These are phyloP conservation scores for Brassica cretica DNA, from an alignment of 345 rosid genomes.

Conservation along the genomic window DNA sequence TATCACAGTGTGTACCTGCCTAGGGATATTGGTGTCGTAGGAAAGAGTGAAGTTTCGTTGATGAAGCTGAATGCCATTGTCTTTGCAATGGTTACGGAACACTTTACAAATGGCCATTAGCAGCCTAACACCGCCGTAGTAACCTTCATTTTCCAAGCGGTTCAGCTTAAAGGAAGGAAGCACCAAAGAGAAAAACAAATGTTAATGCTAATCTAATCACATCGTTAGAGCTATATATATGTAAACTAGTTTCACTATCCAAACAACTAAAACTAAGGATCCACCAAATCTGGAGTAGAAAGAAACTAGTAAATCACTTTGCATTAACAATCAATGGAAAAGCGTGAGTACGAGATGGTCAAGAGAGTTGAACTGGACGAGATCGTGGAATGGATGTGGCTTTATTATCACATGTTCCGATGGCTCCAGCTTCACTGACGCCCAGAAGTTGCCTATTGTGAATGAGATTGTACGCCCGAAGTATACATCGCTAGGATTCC, in stretches of 20 bases:
- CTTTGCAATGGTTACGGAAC: conserved; percentile 57
- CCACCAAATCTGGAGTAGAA: not conserved
- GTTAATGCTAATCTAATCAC: not conserved
- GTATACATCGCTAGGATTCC: conserved; percentile 83
- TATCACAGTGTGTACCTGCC: conserved; percentile 59
- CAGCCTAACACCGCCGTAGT: conserved; percentile 89
- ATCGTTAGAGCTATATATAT: not conserved
- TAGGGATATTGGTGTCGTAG: conserved; percentile 91
- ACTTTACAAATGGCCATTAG: conserved; percentile 87
- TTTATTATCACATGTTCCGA: conserved; percentile 63
- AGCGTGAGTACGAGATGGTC: conserved; percentile 54
- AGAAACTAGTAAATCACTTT: too few relatives aligned
- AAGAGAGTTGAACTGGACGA: conserved; percentile 65
- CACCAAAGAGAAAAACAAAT: not conserved
- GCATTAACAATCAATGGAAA: too few relatives aligned
- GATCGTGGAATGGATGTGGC: conserved; percentile 82
- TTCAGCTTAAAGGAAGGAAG: conserved; percentile 42
- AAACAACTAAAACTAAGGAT: not conserved
- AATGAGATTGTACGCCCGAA: conserved; percentile 68
- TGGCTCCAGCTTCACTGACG: conserved; percentile 63
- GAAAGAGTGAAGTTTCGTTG: conserved; percentile 61
- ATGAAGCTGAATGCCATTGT: conserved; percentile 56
- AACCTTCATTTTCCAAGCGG: conserved; percentile 83
- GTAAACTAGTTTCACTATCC: not conserved
- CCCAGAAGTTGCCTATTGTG: conserved; percentile 71